Conservation (phyloP, 2,329 filamentous ascomycete species). For the Ceratocystis colombiana region DNA sequence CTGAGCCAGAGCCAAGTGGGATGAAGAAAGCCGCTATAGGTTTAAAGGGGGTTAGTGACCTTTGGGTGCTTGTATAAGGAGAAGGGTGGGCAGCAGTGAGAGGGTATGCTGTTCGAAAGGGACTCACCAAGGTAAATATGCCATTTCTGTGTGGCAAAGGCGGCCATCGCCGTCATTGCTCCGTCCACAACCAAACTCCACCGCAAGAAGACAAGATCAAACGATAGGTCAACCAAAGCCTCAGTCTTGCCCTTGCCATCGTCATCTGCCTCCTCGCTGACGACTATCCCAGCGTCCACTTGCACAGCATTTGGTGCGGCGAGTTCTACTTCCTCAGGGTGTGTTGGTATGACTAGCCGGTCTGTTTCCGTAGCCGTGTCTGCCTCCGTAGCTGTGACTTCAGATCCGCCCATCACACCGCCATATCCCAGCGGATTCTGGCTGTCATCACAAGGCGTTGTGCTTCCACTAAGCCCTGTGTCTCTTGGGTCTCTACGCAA, state of each 20-base stretch:
- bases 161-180: slow-evolving; percentile 50
- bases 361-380: not conserved
- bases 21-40: slow-evolving; percentile 49
- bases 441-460: slow-evolving; percentile 13
- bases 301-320: slow-evolving; percentile 39
- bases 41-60: not conserved
- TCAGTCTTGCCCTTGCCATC: slow-evolving; percentile 33
- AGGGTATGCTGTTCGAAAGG: no score
- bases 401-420: slow-evolving; percentile 17
- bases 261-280: slow-evolving; percentile 32
- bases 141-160: slow-evolving; percentile 53
- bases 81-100: not conserved
- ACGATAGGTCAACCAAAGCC: slow-evolving; percentile 36
- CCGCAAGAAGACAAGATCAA: slow-evolving; percentile 58
- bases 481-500: not conserved
- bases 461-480: slow-evolving; percentile 7
- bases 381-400: not conserved
- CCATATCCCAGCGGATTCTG: slow-evolving; percentile 20
- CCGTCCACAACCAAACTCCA: slow-evolving; percentile 58
- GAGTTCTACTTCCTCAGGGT: slow-evolving; percentile 37
- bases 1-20: slow-evolving; percentile 59
- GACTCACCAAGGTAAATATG: slow-evolving; percentile 53
- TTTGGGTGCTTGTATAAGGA: not conserved
- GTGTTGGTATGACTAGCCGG: slow-evolving; percentile 32
- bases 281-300: slow-evolving; percentile 34